Conservation (phyloP, 768 basidiomycete species). For the Sporobolomyces phaffii region DNA sequence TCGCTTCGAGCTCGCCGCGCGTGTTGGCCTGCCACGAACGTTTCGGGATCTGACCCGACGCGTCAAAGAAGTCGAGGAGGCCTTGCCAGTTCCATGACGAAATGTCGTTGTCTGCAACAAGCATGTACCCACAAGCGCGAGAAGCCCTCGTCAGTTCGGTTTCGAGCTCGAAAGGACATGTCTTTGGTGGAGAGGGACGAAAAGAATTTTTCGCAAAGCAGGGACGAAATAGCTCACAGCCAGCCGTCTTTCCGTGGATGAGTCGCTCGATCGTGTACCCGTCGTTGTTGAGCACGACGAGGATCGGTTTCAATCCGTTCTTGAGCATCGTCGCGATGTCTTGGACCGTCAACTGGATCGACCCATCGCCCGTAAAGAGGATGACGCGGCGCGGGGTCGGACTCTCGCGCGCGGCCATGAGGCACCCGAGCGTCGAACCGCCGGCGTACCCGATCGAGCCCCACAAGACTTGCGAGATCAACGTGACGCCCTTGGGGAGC, state of each 20-base stretch:
- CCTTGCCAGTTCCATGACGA: slow-evolving; percentile 57
- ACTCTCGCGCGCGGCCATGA: slow-evolving; percentile 59
- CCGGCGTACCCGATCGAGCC: slow-evolving; percentile 89
- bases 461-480: slow-evolving; percentile 73
- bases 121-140: no score
- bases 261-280: slow-evolving; percentile 72
- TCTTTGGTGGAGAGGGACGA: no score
- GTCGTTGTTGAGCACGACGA: slow-evolving; percentile 49
- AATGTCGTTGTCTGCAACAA: slow-evolving; percentile 81
- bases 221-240: no score
- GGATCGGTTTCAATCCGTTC: slow-evolving; percentile 59
- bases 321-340: slow-evolving; percentile 66
- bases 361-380: slow-evolving; percentile 79
- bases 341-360: slow-evolving; percentile 48
- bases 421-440: slow-evolving; percentile 60
- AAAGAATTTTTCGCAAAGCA: no score
- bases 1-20: slow-evolving; percentile 57
- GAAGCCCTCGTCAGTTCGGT: no score
- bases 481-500: slow-evolving; percentile 63
- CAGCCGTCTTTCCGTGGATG: slow-evolving; percentile 46
- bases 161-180: no score
- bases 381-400: slow-evolving; percentile 60
- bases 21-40: slow-evolving; percentile 47
- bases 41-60: slow-evolving; percentile 42
- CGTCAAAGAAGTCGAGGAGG: slow-evolving; percentile 47